Conservation (phyloP, 106 monocot species). For the Narthecium ossifragum region DNA sequence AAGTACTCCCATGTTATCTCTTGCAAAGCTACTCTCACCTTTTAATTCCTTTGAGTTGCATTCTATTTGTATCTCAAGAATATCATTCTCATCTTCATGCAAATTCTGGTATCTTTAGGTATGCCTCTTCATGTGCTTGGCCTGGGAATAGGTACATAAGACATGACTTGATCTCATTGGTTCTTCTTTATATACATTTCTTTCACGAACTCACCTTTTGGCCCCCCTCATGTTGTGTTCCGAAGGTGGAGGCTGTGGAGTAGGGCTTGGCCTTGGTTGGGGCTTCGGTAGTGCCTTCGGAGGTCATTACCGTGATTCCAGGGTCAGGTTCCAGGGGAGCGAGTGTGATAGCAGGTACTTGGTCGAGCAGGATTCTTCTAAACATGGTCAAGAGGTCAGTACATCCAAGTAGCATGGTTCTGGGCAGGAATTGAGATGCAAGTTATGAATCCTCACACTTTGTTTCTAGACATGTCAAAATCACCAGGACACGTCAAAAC, state of each 20-base stretch:
- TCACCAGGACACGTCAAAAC: too few species aligned
- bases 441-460: too few species aligned
- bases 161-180: neutral
- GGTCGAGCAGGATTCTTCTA: neutral
- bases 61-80: too few species aligned
- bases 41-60: too few species aligned
- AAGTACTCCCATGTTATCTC: too few species aligned
- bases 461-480: slow-evolving; percentile 11
- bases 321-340: slow-evolving; percentile 64
- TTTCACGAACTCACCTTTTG: too few species aligned
- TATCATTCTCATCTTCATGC: too few species aligned
- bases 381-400: slow-evolving; percentile 13
- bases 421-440: too few species aligned
- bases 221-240: slow-evolving; percentile 2
- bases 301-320: slow-evolving; percentile 63
- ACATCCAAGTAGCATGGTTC: slow-evolving; percentile 1
- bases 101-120: slow-evolving; percentile 41
- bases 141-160: slow-evolving; percentile 61
- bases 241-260: slow-evolving; percentile 91
- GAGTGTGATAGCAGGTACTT: slow-evolving; percentile 47
- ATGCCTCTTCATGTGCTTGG: slow-evolving; percentile 75
- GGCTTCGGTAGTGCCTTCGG: slow-evolving; percentile 92
- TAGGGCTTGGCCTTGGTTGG: slow-evolving; percentile 94
- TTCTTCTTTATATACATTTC: neutral
- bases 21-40: too few species aligned